Base-by-base conservation (phyloP, 2,329 filamentous ascomycete species). In the Neodidymelliopsis sp. region DNA sequence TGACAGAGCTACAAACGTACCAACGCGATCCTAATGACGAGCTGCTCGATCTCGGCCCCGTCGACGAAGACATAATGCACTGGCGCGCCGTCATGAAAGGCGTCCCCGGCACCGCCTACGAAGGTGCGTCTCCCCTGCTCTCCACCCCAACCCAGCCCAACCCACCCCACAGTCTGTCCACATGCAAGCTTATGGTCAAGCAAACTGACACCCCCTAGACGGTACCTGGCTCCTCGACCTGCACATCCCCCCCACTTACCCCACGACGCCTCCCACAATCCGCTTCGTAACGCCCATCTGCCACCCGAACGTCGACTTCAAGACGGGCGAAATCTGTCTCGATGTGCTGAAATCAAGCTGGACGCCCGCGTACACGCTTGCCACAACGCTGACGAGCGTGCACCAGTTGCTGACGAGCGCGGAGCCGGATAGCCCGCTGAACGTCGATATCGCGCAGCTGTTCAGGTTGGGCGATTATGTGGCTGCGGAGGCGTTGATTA, bases 311-410 rank as follows among this genome's bases (percentile, higher is more conserved):
- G 78, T 55, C 63, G 68, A 72, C 46, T 72, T 72, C 62, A 64
- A 81, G 60, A 91, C 85, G 2, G 94, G 94, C 61, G 92, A 97
- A 75, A 94, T 99, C 68, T 99, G 94, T 73, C 84, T 97, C 20
- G 94, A 97, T 69, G 81, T 97, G 54, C 80, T 99, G 39, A 85
- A 83, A 52, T 79, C 77, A 0, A 82, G 82, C 13, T 97, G 93
- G 93, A 88, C 89, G 50, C 90, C 92, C 1, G 86, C 90, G 13
- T 94, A 96, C 73, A 92, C 87, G 29, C 81, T 97, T 15, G 82
- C 87, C 25, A 84, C 87, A 65, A 88, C 87, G 53, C 77, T 93
- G 65, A 86, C 88, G 62, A 85, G 85, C 35, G 82, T 93, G 56
- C 83, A 88, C 59, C 82, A 89, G 76, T 78, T 94, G 62, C 77